These are phyloP conservation scores for Musa balbisiana DNA, from an alignment of 202 grass and related monocot species.

Conservation along the genomic window DNA sequence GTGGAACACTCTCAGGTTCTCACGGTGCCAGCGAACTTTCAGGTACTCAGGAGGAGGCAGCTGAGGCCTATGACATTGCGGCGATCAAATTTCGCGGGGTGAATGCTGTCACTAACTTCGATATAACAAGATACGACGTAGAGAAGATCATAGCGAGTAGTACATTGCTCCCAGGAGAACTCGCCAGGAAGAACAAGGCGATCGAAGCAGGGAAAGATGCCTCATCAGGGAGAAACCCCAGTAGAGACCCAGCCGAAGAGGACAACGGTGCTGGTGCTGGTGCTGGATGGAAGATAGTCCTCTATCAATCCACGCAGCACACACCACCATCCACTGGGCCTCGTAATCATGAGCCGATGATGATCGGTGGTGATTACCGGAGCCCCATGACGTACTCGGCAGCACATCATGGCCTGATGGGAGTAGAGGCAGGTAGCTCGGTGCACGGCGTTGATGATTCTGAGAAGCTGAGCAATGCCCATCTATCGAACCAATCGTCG, in stretches of 20 bases:
- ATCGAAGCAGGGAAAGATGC: constrained; percentile 11
- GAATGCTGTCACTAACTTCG: constrained; percentile 93
- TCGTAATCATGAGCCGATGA: constrained; percentile 20
- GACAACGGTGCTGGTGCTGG: constrained; percentile 3
- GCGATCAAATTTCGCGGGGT: constrained; percentile 95
- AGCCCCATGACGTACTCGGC: neutral
- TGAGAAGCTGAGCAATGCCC: constrained; percentile 31
- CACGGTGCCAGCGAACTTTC: neutral
- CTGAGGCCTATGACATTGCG: constrained; percentile 92
- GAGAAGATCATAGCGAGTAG: constrained; percentile 72
- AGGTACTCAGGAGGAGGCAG: constrained; percentile 90
- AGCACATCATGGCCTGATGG: constrained; percentile 26
- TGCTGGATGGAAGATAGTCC: constrained; percentile 47
- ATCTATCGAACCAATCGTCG: constrained; percentile 64
- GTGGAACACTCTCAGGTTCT: neutral
- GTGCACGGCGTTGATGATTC: constrained; percentile 7
- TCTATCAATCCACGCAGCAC: constrained; percentile 35
- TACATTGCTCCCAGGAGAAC: constrained; percentile 59
- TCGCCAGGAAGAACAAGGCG: constrained; percentile 45
- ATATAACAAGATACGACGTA: constrained; percentile 68
- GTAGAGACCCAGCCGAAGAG: constrained; percentile 22
- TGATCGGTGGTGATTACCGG: constrained; percentile 3
- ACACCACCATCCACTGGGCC: constrained; percentile 20
- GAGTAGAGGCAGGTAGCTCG: constrained; percentile 16
- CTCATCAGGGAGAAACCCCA: neutral